Conservation (phyloP, 1,284 basidiomycete genomes). For the Austroboletus novae-zelandiae region DNA sequence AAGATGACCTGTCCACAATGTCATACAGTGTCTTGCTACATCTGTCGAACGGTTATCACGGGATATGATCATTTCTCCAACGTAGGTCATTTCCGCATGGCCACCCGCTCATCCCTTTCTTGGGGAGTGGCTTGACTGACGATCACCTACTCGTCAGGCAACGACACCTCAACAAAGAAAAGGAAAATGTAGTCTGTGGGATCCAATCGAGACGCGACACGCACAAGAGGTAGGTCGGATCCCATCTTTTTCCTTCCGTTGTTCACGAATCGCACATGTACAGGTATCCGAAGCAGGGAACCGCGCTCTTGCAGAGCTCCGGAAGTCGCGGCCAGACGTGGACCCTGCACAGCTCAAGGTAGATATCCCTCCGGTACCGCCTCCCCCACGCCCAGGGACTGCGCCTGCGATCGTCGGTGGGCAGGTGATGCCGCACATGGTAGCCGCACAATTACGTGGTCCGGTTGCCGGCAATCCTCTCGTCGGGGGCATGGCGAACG, state of each 20-base stretch:
- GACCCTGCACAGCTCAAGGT: constrained; percentile 53
- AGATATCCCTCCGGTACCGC: constrained; percentile 44
- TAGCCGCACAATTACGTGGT: background rate
- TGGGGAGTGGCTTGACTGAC: constrained; percentile 2
- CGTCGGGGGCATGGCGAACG: background rate
- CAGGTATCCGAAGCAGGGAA: constrained; percentile 73
- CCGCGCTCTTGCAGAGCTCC: constrained; percentile 59
- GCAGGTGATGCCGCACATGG: background rate
- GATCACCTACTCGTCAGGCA: constrained; percentile 8
- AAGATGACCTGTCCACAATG: constrained; percentile 78
- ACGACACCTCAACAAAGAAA: background rate
- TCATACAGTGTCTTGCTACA: constrained; percentile 69
- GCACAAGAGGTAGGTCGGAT: constrained; percentile 54
- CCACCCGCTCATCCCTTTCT: background rate
- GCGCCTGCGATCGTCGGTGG: background rate
- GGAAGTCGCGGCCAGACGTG: constrained; percentile 53
- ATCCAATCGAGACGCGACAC: constrained; percentile 61
- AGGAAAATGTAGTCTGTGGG: constrained; percentile 68
- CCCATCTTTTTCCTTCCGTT: background rate
- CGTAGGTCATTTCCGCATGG: constrained; percentile 32
- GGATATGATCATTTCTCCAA: constrained; percentile 81
- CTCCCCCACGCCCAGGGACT: constrained; percentile 9
- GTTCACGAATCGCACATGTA: background rate
- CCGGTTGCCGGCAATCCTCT: too few relatives aligned
- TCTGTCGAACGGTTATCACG: constrained; percentile 66